A percentile compares a stretch with the other conserved stretches of the same genome.
phyloP scores from a whole-genome alignment of 345 rosid genomes.

The Salix arbutifolia region DNA sequence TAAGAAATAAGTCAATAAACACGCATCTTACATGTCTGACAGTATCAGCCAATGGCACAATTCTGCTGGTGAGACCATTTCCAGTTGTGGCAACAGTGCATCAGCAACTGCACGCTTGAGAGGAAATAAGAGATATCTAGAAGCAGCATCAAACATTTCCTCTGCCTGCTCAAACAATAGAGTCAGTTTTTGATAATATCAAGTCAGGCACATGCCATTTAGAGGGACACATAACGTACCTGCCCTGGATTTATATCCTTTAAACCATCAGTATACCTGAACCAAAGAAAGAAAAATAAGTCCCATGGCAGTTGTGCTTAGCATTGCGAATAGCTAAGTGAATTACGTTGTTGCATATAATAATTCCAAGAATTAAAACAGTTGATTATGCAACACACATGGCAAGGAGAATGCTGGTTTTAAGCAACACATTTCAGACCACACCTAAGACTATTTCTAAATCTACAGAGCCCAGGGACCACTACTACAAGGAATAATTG shows the following conservation, averaged over 20 bases:
- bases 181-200: slow-evolving; percentile 8
- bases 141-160: slow-evolving; percentile 94
- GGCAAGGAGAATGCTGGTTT: neutral
- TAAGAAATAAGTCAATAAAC: slow-evolving; percentile 2
- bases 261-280: slow-evolving; percentile 94
- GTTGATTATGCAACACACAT: slow-evolving; percentile 1
- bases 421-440: neutral
- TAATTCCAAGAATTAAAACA: slow-evolving; percentile 2
- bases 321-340: neutral
- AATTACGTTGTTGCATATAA: neutral
- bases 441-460: slow-evolving; percentile 4
- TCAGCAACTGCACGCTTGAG: slow-evolving; percentile 97
- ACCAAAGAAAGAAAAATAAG: slow-evolving; percentile 18
- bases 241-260: slow-evolving; percentile 74
- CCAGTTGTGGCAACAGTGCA: slow-evolving; percentile 69
- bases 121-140: slow-evolving; percentile 88
- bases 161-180: slow-evolving; percentile 56
- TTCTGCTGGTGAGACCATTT: slow-evolving; percentile 78
- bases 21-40: slow-evolving; percentile 71
- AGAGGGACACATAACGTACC: slow-evolving; percentile 39
- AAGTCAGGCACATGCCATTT: slow-evolving; percentile 4
- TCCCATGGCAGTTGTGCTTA: slow-evolving; percentile 1
- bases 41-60: slow-evolving; percentile 82
- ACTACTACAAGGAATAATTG: neutral
- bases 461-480: neutral